Evolutionary conservation across 176 grass and related monocot genomes (phyloP).

Genomic region (Luzula sylvatica): DNA sequence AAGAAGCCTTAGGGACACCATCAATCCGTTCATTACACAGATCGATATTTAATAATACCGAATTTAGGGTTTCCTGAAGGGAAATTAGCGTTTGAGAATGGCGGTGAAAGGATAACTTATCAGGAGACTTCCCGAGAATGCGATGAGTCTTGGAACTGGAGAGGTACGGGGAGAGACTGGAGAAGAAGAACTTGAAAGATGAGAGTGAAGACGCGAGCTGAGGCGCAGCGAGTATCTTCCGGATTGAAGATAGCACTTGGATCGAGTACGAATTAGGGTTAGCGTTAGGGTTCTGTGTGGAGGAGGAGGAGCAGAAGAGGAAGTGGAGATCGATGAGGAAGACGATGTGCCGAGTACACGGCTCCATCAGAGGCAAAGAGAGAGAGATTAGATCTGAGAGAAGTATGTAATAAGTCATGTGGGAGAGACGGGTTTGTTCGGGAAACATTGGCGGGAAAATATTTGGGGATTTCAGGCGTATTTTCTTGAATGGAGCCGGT

Average conservation of each 20-base stretch:
- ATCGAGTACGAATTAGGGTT: constrained; percentile 7
- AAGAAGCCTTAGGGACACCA: constrained; percentile 4
- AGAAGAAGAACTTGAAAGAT: constrained; percentile 36
- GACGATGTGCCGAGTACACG: constrained; percentile 19
- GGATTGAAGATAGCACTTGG: constrained; percentile 11
- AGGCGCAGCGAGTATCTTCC: constrained; percentile 15
- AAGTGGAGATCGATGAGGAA: constrained; percentile 32
- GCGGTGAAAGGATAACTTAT: constrained; percentile 27
- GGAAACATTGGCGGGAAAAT: no score
- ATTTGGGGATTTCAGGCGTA: no score
- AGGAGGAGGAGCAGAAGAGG: neutral
- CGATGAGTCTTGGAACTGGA: constrained; percentile 29
- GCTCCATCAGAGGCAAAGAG: constrained; percentile 9
- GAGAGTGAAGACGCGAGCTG: constrained; percentile 29
- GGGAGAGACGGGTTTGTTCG: no score
- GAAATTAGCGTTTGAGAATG: constrained; percentile 17
- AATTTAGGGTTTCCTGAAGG: constrained; percentile 10
- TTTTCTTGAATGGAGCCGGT: no score
- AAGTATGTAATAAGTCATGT: no score
- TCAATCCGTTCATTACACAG: neutral
- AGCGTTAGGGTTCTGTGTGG: constrained; percentile 10
- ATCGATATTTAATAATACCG: neutral
- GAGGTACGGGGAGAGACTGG: constrained; percentile 24
- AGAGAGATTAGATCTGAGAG: neutral
- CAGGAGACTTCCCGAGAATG: constrained; percentile 29